Percentiles rank a stretch among this genome's conserved stretches.
Conservation (phyloP, 2,329 filamentous ascomycete species). For the Fusarium sp. region DNA sequence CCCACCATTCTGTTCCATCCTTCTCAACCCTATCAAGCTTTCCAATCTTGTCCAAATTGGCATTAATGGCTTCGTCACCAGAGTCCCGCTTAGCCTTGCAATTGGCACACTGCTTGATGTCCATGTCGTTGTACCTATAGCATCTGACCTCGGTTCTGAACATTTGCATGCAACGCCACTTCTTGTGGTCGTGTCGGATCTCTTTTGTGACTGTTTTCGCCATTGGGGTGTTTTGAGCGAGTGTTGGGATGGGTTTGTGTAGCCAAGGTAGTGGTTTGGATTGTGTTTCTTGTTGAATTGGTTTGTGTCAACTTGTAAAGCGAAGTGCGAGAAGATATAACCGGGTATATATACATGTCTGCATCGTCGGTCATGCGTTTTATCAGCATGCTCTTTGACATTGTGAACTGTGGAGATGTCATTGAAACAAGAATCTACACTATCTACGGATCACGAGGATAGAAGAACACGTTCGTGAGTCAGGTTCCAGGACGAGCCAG, state of each 20-base stretch:
- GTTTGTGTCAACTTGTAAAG: neutral
- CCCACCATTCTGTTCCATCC: slow-evolving; percentile 20
- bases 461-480: neutral
- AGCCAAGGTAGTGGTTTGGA: neutral
- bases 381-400: too few species aligned
- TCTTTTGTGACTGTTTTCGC: slow-evolving; percentile 2
- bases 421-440: neutral
- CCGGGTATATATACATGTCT: neutral
- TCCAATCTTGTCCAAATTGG: slow-evolving; percentile 22
- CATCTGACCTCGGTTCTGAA: neutral
- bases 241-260: neutral
- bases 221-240: neutral
- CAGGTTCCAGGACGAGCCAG: neutral
- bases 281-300: neutral
- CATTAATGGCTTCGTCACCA: slow-evolving; percentile 25
- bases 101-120: slow-evolving; percentile 20
- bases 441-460: neutral
- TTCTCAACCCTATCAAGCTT: slow-evolving; percentile 20
- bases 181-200: slow-evolving; percentile 17
- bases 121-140: slow-evolving; percentile 8
- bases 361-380: too few species aligned
- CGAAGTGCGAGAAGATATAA: neutral
- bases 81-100: slow-evolving; percentile 25
- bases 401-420: too few species aligned
- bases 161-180: slow-evolving; percentile 21